Conservation (phyloP, 2,329 filamentous ascomycete genomes). For the Alternaria atra region DNA sequence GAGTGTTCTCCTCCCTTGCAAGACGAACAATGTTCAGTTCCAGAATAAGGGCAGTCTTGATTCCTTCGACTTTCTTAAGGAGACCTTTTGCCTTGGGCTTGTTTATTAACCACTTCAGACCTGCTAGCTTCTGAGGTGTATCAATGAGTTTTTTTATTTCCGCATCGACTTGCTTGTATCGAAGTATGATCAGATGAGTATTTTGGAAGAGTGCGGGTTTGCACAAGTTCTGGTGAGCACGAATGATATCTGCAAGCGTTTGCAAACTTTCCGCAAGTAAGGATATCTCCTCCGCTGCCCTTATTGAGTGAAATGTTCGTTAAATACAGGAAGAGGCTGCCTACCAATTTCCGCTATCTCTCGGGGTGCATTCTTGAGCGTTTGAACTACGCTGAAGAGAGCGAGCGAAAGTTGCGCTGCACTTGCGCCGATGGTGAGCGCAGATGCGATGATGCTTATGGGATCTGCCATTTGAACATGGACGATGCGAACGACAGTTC, state of each 20-base stretch:
- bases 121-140: conserved; percentile 11
- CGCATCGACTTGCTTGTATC: conserved; percentile 4
- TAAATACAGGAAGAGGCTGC: neutral
- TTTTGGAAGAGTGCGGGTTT: conserved; percentile 5
- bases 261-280: conserved; percentile 5
- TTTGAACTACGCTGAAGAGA: conserved; percentile 25
- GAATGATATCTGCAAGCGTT: conserved; percentile 9
- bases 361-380: conserved; percentile 24
- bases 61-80: conserved; percentile 31
- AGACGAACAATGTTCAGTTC: conserved; percentile 22
- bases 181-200: neutral
- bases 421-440: conserved; percentile 22
- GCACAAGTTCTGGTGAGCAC: neutral
- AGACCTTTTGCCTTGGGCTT: conserved; percentile 24
- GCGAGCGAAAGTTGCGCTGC: conserved; percentile 28
- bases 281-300: conserved; percentile 9
- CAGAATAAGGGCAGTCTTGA: conserved; percentile 26
- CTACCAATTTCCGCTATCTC: conserved; percentile 29
- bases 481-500: conserved; percentile 8
- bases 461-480: conserved; percentile 15
- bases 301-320: neutral
- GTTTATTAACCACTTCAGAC: conserved; percentile 27
- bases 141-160: conserved; percentile 13
- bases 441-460: conserved; percentile 13
- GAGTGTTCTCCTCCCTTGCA: conserved; percentile 19